These are phyloP conservation scores for Boletus mariae DNA, from an alignment of 1,284 basidiomycete species.

Conservation along the genomic window DNA sequence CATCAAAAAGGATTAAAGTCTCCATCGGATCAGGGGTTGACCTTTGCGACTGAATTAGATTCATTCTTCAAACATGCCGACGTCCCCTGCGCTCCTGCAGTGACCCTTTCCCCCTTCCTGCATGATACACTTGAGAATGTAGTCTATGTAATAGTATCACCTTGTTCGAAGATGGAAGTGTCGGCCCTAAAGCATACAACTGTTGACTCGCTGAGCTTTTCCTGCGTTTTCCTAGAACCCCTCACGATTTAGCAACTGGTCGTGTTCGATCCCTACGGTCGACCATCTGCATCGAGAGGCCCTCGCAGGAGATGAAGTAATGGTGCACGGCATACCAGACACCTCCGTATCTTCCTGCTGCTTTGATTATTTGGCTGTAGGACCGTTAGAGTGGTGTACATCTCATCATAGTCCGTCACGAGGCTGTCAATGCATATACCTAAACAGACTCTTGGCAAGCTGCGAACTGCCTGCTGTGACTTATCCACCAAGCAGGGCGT, in stretches of 20 bases:
- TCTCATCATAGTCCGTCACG: constrained; percentile 22
- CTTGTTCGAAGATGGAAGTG: constrained; percentile 1
- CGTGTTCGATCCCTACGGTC: constrained; percentile 45
- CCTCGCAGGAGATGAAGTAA: constrained; percentile 87
- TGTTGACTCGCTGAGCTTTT: background rate
- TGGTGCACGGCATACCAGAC: constrained; percentile 82
- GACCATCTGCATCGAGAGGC: constrained; percentile 60
- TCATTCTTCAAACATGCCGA: background rate
- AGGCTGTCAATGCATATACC: background rate
- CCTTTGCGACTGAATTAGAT: constrained; percentile 46
- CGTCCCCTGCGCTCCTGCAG: background rate
- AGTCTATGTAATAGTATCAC: background rate
- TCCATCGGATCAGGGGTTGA: constrained; percentile 54
- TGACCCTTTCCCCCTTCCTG: background rate
- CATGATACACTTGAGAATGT: background rate
- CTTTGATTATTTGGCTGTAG: constrained; percentile 47
- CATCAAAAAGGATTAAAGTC: constrained; percentile 52
- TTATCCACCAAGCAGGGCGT: background rate
- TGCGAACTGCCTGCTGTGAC: background rate
- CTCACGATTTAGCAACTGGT: constrained; percentile 57
- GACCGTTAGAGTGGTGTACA: constrained; percentile 88
- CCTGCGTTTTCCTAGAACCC: constrained; percentile 40
- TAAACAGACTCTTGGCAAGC: background rate
- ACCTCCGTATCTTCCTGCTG: constrained; percentile 82
- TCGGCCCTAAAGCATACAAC: constrained; percentile 30